These are phyloP conservation scores for Backusella australiensis DNA, from an alignment of 192 early-diverging fungal species.

Conservation along the genomic window DNA sequence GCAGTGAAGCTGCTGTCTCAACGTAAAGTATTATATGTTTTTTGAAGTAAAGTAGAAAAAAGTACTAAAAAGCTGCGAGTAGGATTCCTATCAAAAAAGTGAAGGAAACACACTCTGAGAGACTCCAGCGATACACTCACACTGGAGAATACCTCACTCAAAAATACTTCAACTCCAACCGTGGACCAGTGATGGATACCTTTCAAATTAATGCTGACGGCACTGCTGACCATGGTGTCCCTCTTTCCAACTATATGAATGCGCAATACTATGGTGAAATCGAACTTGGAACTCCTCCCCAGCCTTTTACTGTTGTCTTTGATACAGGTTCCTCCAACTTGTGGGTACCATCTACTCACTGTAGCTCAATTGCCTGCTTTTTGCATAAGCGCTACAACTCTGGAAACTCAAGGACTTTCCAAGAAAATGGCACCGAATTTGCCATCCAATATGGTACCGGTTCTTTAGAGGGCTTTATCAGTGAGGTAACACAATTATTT, in stretches of 20 bases:
- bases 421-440: conserved; percentile 92
- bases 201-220: conserved; percentile 55
- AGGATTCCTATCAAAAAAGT: conserved; percentile 69
- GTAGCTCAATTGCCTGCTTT: conserved; percentile 94
- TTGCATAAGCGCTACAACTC: conserved; percentile 90
- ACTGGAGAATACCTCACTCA: conserved; percentile 68
- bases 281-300: conserved; percentile 80
- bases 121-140: conserved; percentile 61
- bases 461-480: conserved; percentile 94
- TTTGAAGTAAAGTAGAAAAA: neutral
- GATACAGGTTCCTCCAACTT: conserved; percentile 96
- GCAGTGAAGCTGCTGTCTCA: conserved; percentile 22
- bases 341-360: conserved; percentile 95
- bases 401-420: conserved; percentile 71
- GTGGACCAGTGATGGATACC: conserved; percentile 32
- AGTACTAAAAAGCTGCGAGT: neutral
- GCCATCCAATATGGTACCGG: conserved; percentile 94
- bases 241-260: conserved; percentile 92
- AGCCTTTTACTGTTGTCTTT: conserved; percentile 89
- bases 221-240: conserved; percentile 64
- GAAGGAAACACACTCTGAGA: conserved; percentile 56
- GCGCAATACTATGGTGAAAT: conserved; percentile 97
- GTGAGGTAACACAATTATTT: conserved; percentile 46
- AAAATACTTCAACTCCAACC: conserved; percentile 67
- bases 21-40: conserved; percentile 17